Percentiles rank a stretch among this genome's conserved stretches.
phyloP scores from a whole-genome alignment of 2,329 filamentous ascomycete genomes.

The Xylariaceae sp. region DNA sequence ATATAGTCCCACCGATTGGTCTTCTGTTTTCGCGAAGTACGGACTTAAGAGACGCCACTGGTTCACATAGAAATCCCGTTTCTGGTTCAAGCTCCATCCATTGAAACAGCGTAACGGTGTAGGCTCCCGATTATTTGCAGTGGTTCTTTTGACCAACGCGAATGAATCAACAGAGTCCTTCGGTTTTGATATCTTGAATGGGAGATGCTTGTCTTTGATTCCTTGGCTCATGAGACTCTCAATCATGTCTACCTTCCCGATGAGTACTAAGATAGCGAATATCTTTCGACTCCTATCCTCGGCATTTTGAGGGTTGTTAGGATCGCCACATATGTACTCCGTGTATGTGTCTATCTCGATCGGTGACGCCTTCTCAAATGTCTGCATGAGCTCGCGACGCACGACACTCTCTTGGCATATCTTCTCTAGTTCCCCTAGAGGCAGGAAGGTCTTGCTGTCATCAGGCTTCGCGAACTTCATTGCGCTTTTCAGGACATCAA shows the following conservation, averaged over 20 bases:
- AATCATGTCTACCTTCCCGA: neutral
- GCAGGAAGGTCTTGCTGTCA: slow-evolving; percentile 6
- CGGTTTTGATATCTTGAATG: slow-evolving; percentile 2
- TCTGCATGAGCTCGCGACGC: neutral
- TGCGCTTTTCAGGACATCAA: neutral
- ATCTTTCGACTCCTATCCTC: slow-evolving; percentile 8
- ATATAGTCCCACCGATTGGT: slow-evolving; percentile 7
- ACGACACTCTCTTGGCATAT: slow-evolving; percentile 6
- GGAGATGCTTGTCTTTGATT: slow-evolving; percentile 10
- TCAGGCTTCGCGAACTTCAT: neutral
- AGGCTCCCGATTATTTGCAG: neutral
- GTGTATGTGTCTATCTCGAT: slow-evolving; percentile 4
- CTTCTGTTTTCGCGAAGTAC: slow-evolving; percentile 6
- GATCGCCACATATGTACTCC: slow-evolving; percentile 6
- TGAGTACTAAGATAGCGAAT: slow-evolving; percentile 10
- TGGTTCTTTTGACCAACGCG: slow-evolving; percentile 3
- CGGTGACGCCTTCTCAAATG: neutral
- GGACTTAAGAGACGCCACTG: slow-evolving; percentile 12
- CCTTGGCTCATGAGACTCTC: slow-evolving; percentile 2
- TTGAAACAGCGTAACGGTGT: slow-evolving; percentile 6
- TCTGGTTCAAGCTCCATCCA: slow-evolving; percentile 1
- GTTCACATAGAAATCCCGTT: slow-evolving; percentile 4
- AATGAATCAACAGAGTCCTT: neutral
- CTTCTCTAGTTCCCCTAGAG: slow-evolving; percentile 2
- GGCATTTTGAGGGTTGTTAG: neutral